A percentile compares a stretch with the other conserved stretches of the same genome.
Evolutionary conservation across 129 eudicot species (phyloP).

Genomic region (Smallanthus sonchifolius): DNA sequence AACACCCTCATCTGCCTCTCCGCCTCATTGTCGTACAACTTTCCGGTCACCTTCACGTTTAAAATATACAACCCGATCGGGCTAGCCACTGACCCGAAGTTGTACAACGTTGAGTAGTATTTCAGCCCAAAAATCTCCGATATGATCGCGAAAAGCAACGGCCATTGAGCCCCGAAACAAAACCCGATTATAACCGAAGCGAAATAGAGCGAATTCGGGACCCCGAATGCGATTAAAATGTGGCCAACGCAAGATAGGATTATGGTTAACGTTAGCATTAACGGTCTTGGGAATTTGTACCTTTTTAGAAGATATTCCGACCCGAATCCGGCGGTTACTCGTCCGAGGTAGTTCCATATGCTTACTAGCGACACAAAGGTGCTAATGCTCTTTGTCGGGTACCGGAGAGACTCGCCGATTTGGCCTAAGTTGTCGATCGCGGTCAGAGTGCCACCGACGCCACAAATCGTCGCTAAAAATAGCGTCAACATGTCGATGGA

Average conservation of each 20-base stretch:
- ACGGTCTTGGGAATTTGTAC: slow-evolving; percentile 70
- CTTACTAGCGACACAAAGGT: slow-evolving; percentile 83
- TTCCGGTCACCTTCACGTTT: slow-evolving; percentile 71
- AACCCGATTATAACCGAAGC: slow-evolving; percentile 88
- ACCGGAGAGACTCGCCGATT: slow-evolving; percentile 57
- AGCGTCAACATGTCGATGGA: slow-evolving; percentile 68
- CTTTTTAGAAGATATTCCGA: slow-evolving; percentile 56
- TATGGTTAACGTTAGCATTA: slow-evolving; percentile 64
- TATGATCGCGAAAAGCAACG: slow-evolving; percentile 82
- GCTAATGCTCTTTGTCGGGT: slow-evolving; percentile 52
- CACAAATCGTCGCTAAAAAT: slow-evolving; percentile 63
- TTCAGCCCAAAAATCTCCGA: slow-evolving; percentile 85
- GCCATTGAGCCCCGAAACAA: slow-evolving; percentile 93
- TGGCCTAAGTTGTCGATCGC: slow-evolving; percentile 86
- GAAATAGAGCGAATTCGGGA: slow-evolving; percentile 60
- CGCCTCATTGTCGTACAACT: slow-evolving; percentile 73
- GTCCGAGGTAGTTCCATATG: slow-evolving; percentile 86
- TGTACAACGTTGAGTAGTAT: slow-evolving; percentile 80
- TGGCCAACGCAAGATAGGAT: slow-evolving; percentile 66
- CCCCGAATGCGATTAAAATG: slow-evolving; percentile 62
- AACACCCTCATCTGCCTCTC: slow-evolving; percentile 48
- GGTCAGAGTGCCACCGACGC: slow-evolving; percentile 79
- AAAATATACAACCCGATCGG: slow-evolving; percentile 68
- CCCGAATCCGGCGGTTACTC: slow-evolving; percentile 64
- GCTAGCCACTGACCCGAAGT: slow-evolving; percentile 83